Conservation (phyloP, 768 basidiomycete species). For the Asterophora lycoperdoides region DNA sequence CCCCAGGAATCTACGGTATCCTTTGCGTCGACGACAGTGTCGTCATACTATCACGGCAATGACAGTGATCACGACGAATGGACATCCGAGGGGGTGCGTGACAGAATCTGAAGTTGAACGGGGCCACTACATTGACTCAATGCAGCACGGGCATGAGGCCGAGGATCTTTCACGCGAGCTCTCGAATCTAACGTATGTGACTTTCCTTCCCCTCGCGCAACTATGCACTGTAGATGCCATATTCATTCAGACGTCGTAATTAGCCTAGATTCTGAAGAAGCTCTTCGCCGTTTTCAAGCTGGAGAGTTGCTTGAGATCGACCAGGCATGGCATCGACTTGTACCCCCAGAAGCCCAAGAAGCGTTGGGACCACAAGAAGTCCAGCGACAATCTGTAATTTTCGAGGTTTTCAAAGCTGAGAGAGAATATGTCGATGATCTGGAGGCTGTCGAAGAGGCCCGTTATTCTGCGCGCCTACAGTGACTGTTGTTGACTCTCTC, state of each 20-base stretch:
- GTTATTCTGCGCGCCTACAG: slow-evolving; percentile 6
- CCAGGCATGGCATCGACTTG: slow-evolving; percentile 80
- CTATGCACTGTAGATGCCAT: slow-evolving; percentile 1
- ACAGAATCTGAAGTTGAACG: neutral
- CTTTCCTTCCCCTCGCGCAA: slow-evolving; percentile 12
- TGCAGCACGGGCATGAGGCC: slow-evolving; percentile 13
- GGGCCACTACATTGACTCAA: neutral
- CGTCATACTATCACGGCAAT: slow-evolving; percentile 34
- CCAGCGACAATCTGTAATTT: slow-evolving; percentile 79
- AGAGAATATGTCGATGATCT: slow-evolving; percentile 84
- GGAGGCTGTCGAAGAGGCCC: slow-evolving; percentile 61
- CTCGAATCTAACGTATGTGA: slow-evolving; percentile 37
- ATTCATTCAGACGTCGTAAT: slow-evolving; percentile 17
- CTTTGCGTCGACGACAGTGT: slow-evolving; percentile 27
- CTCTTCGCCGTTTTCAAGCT: slow-evolving; percentile 61
- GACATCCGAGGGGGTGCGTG: slow-evolving; percentile 29
- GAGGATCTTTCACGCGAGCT: slow-evolving; percentile 25
- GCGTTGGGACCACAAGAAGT: slow-evolving; percentile 75
- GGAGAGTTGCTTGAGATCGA: slow-evolving; percentile 63
- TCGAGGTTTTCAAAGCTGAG: slow-evolving; percentile 89
- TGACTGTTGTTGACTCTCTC: neutral
- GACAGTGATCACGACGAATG: slow-evolving; percentile 31
- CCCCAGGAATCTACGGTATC: slow-evolving; percentile 18
- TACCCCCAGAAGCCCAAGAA: slow-evolving; percentile 66
- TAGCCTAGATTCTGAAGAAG: slow-evolving; percentile 63